These are phyloP conservation scores for Chiua sp. DNA, from an alignment of 1,284 basidiomycete genomes.

Conservation along the genomic window DNA sequence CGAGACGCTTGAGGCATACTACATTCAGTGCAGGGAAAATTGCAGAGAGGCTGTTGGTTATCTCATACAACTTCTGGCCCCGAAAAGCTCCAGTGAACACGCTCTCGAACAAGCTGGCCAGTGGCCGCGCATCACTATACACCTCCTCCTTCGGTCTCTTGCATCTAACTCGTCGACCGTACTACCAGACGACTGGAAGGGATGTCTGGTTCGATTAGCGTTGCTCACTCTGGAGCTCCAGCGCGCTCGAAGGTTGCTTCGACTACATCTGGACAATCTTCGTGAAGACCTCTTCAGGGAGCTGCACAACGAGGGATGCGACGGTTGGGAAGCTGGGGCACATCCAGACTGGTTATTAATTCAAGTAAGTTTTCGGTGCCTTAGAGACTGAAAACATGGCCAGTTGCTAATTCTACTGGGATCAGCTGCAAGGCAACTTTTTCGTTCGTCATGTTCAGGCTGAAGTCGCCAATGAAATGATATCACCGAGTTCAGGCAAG, in stretches of 20 bases:
- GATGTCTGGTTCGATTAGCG: slow-evolving; percentile 32
- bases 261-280: slow-evolving; percentile 4
- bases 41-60: slow-evolving; percentile 6
- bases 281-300: slow-evolving; percentile 41
- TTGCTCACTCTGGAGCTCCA: slow-evolving; percentile 38
- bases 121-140: slow-evolving; percentile 38
- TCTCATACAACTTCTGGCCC: slow-evolving; percentile 18
- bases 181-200: slow-evolving; percentile 33
- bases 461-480: slow-evolving; percentile 50
- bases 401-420: neutral
- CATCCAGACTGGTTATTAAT: slow-evolving; percentile 50
- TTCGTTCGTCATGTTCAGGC: slow-evolving; percentile 44
- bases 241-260: slow-evolving; percentile 30
- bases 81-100: slow-evolving; percentile 18
- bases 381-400: neutral
- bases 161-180: slow-evolving; percentile 16
- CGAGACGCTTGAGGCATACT: slow-evolving; percentile 18
- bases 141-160: slow-evolving; percentile 31
- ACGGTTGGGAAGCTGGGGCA: slow-evolving; percentile 17
- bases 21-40: neutral
- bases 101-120: slow-evolving; percentile 24
- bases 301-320: slow-evolving; percentile 27
- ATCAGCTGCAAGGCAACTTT: slow-evolving; percentile 49
- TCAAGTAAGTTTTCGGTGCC: slow-evolving; percentile 38
- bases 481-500: slow-evolving; percentile 38